These are phyloP conservation scores for Rhododendron griersonianum DNA, from an alignment of 148 eudicot species.

Conservation along the genomic window DNA sequence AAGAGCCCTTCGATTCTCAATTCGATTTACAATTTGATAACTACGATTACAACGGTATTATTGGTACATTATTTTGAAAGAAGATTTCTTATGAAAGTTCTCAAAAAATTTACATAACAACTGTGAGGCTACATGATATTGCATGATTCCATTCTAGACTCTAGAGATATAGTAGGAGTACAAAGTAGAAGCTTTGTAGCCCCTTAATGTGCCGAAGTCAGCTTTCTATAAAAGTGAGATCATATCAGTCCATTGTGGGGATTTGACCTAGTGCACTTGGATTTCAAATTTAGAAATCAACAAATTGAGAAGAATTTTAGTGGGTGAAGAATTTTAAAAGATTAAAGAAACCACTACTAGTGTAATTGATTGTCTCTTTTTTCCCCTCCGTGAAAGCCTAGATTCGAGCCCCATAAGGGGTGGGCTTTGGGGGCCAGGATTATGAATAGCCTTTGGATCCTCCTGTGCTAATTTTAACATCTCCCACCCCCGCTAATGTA, in stretches of 20 bases:
- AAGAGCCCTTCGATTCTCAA: no score
- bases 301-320: neutral
- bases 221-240: neutral
- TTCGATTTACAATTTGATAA: neutral
- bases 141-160: neutral
- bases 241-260: neutral
- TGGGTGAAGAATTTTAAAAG: neutral
- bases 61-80: neutral
- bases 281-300: neutral
- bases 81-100: neutral
- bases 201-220: neutral
- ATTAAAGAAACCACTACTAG: neutral
- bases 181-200: neutral
- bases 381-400: rapidly evolving
- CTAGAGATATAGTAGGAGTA: neutral
- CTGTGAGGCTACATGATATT: neutral
- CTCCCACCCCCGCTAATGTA: no score
- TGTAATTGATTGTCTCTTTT: no score
- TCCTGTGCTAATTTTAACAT: no score
- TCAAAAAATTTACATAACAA: neutral
- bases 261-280: neutral
- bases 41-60: neutral
- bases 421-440: rapidly evolving
- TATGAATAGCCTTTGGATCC: no score
- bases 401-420: no score